Evolutionary conservation across 2,329 filamentous ascomycete genomes (phyloP).

Genomic region (Camillea tinctor): DNA sequence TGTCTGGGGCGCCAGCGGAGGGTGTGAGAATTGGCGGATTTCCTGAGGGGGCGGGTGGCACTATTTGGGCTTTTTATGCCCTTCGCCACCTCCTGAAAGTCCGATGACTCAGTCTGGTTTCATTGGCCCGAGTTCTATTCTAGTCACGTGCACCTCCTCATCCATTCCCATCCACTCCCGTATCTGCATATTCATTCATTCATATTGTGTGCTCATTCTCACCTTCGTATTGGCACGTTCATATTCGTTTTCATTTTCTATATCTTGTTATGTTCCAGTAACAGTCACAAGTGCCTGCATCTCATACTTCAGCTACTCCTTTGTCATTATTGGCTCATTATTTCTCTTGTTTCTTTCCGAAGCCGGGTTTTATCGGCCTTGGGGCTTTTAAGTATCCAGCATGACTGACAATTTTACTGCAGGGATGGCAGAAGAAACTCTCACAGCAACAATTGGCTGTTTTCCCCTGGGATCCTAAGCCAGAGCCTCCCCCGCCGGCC

Average conservation of each 20-base stretch:
- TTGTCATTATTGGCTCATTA: neutral
- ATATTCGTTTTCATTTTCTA: neutral
- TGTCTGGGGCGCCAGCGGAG: constrained; percentile 30
- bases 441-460: constrained; percentile 79
- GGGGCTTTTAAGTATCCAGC: neutral
- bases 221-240: constrained; percentile 9
- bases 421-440: constrained; percentile 95
- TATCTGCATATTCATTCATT: neutral
- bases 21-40: constrained; percentile 40
- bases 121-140: constrained; percentile 18
- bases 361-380: no score
- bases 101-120: constrained; percentile 21
- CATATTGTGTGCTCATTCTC: neutral
- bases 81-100: constrained; percentile 28
- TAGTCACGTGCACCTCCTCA: constrained; percentile 24
- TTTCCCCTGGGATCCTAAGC: constrained; percentile 94
- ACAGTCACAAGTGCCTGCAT: no score
- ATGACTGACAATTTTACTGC: constrained; percentile 21
- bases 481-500: constrained; percentile 55
- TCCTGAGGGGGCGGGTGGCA: constrained; percentile 46
- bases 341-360: neutral
- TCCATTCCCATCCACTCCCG: constrained; percentile 8
- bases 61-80: constrained; percentile 58
- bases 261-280: neutral
- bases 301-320: neutral